Evolutionary conservation across 345 rosid genomes (phyloP), one percentile per base, ranked within the genome.

Genomic region (Lagerstroemia speciosa): DNA sequence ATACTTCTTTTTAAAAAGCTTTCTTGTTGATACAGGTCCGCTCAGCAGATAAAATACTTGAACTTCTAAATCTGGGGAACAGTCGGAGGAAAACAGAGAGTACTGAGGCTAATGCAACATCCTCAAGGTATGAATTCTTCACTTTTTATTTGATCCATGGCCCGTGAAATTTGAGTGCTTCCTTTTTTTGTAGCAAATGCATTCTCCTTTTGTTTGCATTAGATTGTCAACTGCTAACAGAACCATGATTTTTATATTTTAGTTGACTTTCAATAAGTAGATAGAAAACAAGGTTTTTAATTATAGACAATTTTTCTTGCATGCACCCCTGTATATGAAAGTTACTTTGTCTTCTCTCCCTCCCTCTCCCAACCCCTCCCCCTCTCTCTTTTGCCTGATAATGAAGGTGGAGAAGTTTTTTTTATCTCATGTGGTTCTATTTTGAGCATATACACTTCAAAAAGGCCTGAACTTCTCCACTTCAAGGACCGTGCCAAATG

Each of bases 11-110:
- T 64, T 36, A 64, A 12, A 33, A 33, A 64, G 45, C 45, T 37
- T 55, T 67, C 48, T 62, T 79, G 63, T 30, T 70, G 45, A 64
- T 77, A 71, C 73, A 93, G 98, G 96, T 93, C 69, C 84, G 76
- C 72, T 89, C 98, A 57, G 89, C 98, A 41, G 91, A 89, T 75
- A 90, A 85, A 75, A 93, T 93, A 80, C 87, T 93, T 82, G 97
- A 91, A 77, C 87, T 93, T 68, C 76, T 93, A 77, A 90, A 87
- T 82, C 69, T 93, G 80, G 98, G 98, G 67, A 93, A 93, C 68
- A 85, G 94, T 77, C 78, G 97, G 70, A 75, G 98, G 67, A 93
- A 93, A 86, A 93, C 92, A 46, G 98, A 93, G 74, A 87, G 91
- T 80, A 93, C 96, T 1, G 97, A 91, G 80, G 92, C 87, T 82